Conservation (phyloP, 2,329 filamentous ascomycete genomes). For the Shiraia sp. region DNA sequence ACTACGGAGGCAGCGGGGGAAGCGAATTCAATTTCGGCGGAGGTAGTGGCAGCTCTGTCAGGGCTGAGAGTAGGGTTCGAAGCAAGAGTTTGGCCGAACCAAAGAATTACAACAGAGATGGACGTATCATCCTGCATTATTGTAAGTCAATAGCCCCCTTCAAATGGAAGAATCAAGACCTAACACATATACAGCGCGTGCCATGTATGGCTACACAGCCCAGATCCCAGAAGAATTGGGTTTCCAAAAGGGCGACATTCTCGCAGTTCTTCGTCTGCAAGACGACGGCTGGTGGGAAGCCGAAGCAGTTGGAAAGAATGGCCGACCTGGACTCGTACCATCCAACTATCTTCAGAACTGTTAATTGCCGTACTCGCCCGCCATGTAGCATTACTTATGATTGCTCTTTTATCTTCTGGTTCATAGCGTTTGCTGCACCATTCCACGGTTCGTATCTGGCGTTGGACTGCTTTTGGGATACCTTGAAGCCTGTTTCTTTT, state of each 20-base stretch:
- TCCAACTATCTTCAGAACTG: conserved; percentile 69
- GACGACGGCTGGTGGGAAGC: conserved; percentile 99
- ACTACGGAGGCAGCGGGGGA: conserved; percentile 42
- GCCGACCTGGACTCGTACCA: conserved; percentile 63
- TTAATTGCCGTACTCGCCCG: conserved; percentile 31
- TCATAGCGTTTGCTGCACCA: no score
- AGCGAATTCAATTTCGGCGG: conserved; percentile 33
- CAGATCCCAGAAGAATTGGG: conserved; percentile 94
- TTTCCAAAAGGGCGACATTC: conserved; percentile 88
- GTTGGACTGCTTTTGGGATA: no score
- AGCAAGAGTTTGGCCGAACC: conserved; percentile 89
- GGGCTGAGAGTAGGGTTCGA: conserved; percentile 52
- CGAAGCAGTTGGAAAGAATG: conserved; percentile 72
- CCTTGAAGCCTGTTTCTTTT: no score
- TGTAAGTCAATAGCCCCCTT: conserved; percentile 64
- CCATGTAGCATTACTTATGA: no score
- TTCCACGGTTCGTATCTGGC: no score
- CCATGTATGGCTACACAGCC: conserved; percentile 90
- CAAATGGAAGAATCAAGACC: not conserved
- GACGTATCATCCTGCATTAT: conserved; percentile 86
- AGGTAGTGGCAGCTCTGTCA: conserved; percentile 25
- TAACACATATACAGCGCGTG: conserved; percentile 68
- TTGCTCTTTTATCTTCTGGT: no score
- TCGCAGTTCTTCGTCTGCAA: conserved; percentile 86
- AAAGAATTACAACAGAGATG: conserved; percentile 83